These are phyloP conservation scores for Schizosaccharomyces lindneri DNA, from an alignment of 805 yeast species.

Conservation along the genomic window DNA sequence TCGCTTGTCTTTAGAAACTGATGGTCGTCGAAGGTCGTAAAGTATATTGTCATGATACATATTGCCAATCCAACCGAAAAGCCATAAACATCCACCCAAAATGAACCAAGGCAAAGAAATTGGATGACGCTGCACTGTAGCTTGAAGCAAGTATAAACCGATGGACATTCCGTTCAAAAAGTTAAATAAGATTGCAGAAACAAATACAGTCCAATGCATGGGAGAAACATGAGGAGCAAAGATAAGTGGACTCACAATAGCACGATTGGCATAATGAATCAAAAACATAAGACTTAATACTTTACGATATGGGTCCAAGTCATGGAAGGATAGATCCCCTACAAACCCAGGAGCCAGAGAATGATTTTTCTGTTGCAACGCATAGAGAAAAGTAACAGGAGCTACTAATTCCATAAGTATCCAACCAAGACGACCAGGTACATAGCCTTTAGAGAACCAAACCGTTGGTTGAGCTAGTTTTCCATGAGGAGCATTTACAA, in stretches of 20 bases:
- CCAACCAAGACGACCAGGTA: conserved; percentile 1
- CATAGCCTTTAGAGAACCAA: neutral
- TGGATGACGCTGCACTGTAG: neutral
- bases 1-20: neutral
- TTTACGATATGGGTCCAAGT: neutral
- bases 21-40: neutral
- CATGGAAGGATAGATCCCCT: neutral
- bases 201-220: neutral
- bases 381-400: neutral
- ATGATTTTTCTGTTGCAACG: neutral
- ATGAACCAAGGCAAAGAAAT: neutral
- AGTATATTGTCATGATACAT: conserved; percentile 1
- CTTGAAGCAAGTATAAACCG: neutral
- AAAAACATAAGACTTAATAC: neutral
- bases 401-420: conserved; percentile 2
- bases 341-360: neutral
- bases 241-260: neutral
- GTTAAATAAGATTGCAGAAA: conserved; percentile 1
- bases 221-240: neutral
- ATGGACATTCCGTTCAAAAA: neutral
- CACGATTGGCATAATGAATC: conserved; percentile 1
- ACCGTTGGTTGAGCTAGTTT: neutral
- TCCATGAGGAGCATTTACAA: conserved; percentile 2
- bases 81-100: neutral
- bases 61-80: neutral